Conservation (phyloP, 2,329 filamentous ascomycete genomes). For the Hypoxylon sp. region DNA sequence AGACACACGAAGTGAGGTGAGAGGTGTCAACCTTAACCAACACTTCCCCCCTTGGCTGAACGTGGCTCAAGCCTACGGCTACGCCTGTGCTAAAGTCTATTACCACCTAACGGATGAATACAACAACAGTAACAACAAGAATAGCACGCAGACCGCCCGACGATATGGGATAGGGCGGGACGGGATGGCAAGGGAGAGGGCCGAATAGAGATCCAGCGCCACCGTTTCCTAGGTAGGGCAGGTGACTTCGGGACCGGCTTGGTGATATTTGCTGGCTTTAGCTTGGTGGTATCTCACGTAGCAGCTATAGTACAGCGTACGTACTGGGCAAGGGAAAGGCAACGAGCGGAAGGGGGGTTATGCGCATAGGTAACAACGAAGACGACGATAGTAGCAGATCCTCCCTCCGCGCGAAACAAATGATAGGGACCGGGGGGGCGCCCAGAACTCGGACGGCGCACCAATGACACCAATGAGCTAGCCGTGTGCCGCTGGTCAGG, state of each 20-base stretch:
- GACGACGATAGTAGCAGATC: conserved; percentile 26
- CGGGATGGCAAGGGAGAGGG: conserved; percentile 35
- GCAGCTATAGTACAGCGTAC: conserved; percentile 24
- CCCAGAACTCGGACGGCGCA: conserved; percentile 9
- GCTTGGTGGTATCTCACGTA: conserved; percentile 39
- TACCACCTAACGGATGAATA: conserved; percentile 37
- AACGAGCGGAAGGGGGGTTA: conserved; percentile 19
- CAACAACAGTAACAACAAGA: conserved; percentile 24
- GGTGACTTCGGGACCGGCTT: conserved; percentile 36
- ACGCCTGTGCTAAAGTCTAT: conserved; percentile 28
- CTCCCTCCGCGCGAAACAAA: conserved; percentile 11
- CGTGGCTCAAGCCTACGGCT: conserved; percentile 37
- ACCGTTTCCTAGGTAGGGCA: conserved; percentile 37
- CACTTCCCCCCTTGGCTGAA: conserved; percentile 25
- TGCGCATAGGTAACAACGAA: conserved; percentile 28
- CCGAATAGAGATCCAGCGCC: conserved; percentile 35
- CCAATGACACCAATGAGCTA: conserved; percentile 33
- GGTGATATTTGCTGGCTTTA: conserved; percentile 20
- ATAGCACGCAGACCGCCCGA: conserved; percentile 31
- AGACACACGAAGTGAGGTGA: conserved; percentile 39
- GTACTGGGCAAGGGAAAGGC: neutral
- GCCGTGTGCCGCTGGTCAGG: conserved; percentile 2
- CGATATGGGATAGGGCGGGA: conserved; percentile 43
- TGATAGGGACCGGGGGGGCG: conserved; percentile 8
- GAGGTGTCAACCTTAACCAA: conserved; percentile 34